Base-by-base conservation (phyloP, 2,329 filamentous ascomycete genomes). In the Camillea tinctor region DNA sequence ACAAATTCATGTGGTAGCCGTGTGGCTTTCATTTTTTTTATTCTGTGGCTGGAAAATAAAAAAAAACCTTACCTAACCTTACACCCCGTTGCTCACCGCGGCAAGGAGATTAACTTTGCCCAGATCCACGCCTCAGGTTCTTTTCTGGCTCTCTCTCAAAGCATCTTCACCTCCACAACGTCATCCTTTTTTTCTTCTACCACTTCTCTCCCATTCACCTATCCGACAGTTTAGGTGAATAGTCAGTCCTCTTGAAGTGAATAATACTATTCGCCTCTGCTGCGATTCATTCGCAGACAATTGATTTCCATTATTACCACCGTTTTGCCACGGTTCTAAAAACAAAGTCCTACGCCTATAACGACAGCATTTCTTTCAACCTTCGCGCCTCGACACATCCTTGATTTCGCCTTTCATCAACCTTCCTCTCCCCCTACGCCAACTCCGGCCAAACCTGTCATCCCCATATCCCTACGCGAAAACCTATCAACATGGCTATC, bases 401-500 rank as follows among this genome's bases (percentile, higher is more conserved):
- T 22, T 21, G 22, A n/a, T 24, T 5, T 19, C 50, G 20, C 50
- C 36, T 44, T 44, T 44, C 36, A 44, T 22, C 50, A 19, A 50
- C 1, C 50, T 9, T 15, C 17, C 19, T 15, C 17, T 51, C 20
- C 3, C 15, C 13, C 13, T 51, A 50, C 20, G 17, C 20, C 48
- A 17, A 5, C 48, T 21, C 30, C 21, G 44, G 36, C 36, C 54
- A 22, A 56, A 19, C 48, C 22, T 56, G 17, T n/a, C 36, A 44
- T n/a, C 11, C 17, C n/a, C n/a, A n/a, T n/a, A n/a, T n/a, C n/a
- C 36, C 4, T 11, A 44, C 36, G 44, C 49, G 22, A 59, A 54
- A n/a, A 24, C 15, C 22, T 21, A 53, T 56, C 74, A 82, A 65
- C 59, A 97, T 97, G 91, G 82, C 92, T 67, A 84, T 92, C 76